Base-by-base conservation (phyloP, 371 early-diverging fungal species). In the Mucor sp. region DNA sequence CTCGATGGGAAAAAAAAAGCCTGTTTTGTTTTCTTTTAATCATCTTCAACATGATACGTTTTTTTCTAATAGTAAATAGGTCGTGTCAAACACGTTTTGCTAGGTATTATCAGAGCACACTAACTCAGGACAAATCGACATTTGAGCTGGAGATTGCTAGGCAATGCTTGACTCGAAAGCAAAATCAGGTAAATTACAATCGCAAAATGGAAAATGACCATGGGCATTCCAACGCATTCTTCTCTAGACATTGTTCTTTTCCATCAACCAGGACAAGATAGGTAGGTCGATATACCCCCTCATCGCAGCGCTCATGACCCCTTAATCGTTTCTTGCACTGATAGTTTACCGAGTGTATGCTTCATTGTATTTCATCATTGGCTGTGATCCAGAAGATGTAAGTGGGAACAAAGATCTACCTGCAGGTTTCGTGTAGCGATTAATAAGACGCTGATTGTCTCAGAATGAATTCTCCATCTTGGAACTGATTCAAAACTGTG, bases 391-490 rank as follows among this genome's bases (percentile, higher is more conserved):
- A 30, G 66, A 72, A 50, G 74, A 76, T 58, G 76, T 74, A 68
- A 44, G 55, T 14, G 21, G 28, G 37, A 21, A 50, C 8, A 21
- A 21, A 25, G 53, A 23, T 23, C 23, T 53, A 12, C 11, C 12
- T 27, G 23, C 21, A 9, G 47, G 2, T 17, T 62, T 19, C 62
- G 14, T 7, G 53, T 25, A 35, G 23, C 8, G n/a, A 21, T n/a
- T 14, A 21, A 41, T 5, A 11, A 23, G 27, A 2, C 11, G n/a
- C 3, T 37, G 27, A 27, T 55, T 48, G n/a, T 27, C 32, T 23
- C 67, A 84, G 83, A 85, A 85, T 64, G 81, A 78, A 55, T 77
- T 85, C 70, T 71, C 77, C 21, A 70, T 79, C 28, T 35, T 85
- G 19, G 85, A 85, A 60, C 58, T 79, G 25, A 80, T 85, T 50